Percentiles rank a stretch among this genome's conserved stretches.
These are phyloP conservation scores for Trichocladium uniseriatum DNA, from an alignment of 495 filamentous ascomycete genomes.

Conservation along the genomic window DNA sequence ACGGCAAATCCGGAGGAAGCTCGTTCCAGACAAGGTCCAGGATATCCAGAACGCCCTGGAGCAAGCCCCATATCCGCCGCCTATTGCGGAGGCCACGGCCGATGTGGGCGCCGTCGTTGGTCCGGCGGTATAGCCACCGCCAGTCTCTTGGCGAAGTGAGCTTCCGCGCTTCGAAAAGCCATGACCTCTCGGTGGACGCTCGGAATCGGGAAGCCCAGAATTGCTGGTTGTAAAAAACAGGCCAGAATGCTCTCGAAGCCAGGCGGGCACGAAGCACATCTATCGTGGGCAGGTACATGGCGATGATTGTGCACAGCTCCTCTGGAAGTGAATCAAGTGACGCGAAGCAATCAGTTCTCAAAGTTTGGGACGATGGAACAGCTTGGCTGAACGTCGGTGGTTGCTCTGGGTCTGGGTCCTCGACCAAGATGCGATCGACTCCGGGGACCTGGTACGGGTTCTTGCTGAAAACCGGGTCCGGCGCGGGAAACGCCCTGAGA, in stretches of 20 bases:
- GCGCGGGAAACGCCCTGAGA: too few relatives aligned
- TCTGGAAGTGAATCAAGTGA: too few relatives aligned
- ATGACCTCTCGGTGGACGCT: not conserved
- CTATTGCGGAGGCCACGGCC: not conserved
- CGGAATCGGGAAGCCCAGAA: too few relatives aligned
- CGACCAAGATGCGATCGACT: not conserved
- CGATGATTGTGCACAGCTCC: too few relatives aligned
- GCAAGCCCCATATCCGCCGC: not conserved
- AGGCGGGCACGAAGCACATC: too few relatives aligned
- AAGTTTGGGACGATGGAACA: too few relatives aligned
- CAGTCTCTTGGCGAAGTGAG: not conserved
- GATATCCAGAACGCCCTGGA: not conserved
- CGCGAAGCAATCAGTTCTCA: too few relatives aligned
- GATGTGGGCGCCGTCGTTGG: not conserved
- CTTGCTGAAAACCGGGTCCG: not conserved
- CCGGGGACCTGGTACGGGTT: not conserved
- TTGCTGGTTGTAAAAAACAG: too few relatives aligned
- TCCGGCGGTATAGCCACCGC: slow-evolving; percentile 1
- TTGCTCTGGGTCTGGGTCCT: not conserved
- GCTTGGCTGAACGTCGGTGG: too few relatives aligned
- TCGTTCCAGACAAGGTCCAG: not conserved
- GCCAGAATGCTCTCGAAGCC: too few relatives aligned
- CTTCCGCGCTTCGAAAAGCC: not conserved
- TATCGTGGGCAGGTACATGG: too few relatives aligned
- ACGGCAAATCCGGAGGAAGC: not conserved